These are phyloP conservation scores for Naganishia vaughanmartiniae DNA, from an alignment of 768 basidiomycete species.

Conservation along the genomic window DNA sequence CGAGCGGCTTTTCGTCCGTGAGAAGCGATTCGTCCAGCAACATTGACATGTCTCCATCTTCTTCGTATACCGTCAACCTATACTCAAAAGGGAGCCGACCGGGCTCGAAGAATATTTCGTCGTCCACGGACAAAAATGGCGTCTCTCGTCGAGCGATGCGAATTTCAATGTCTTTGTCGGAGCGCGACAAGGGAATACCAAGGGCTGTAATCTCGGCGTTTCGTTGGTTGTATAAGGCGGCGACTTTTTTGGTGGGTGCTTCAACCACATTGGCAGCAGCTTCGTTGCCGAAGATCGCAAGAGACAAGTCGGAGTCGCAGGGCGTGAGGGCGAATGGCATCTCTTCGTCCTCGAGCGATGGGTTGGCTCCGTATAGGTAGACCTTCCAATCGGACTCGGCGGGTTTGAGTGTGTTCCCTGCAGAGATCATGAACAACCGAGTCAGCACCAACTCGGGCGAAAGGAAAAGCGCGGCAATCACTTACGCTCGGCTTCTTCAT, in stretches of 20 bases:
- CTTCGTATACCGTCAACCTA: background rate
- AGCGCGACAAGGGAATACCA: background rate
- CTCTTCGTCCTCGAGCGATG: background rate
- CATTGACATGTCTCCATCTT: background rate
- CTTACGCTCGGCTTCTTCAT: background rate
- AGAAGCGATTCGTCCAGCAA: background rate
- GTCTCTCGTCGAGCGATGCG: background rate
- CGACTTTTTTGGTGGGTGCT: background rate
- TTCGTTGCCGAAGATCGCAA: background rate
- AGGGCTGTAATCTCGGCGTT: background rate
- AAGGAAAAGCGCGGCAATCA: no score
- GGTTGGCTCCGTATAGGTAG: background rate
- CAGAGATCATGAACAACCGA: no score
- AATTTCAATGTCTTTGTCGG: background rate
- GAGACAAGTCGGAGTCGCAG: background rate
- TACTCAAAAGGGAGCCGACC: background rate
- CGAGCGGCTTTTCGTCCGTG: no score
- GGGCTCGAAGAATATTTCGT: constrained; percentile 16
- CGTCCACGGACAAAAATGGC: background rate
- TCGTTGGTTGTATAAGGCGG: background rate
- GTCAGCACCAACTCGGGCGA: no score
- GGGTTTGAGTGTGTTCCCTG: background rate
- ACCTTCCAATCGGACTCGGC: background rate
- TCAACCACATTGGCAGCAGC: no score
- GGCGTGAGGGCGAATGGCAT: background rate